Conservation (phyloP, 352 stramenopile genomes). For the Globisporangium nodosum region DNA sequence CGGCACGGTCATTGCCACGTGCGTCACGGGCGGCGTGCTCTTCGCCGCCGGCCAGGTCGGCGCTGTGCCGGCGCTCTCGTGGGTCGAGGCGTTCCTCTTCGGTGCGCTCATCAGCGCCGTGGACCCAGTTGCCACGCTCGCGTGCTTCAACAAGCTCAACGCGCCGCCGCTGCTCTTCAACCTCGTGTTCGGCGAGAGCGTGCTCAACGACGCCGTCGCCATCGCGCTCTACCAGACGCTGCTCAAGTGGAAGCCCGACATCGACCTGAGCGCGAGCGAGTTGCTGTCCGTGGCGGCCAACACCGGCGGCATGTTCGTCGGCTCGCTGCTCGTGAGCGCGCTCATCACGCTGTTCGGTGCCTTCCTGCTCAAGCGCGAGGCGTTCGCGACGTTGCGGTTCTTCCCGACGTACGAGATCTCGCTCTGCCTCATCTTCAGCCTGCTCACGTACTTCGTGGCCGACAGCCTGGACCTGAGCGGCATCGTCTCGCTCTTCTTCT, state of each 20-base stretch:
- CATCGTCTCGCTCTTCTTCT: slow-evolving; percentile 94
- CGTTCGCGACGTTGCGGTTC: slow-evolving; percentile 66
- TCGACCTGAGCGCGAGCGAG: slow-evolving; percentile 55
- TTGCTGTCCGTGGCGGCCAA: slow-evolving; percentile 58
- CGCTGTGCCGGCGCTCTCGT: slow-evolving; percentile 72
- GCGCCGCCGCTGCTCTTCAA: slow-evolving; percentile 90
- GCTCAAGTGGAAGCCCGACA: slow-evolving; percentile 80
- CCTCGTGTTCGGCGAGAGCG: slow-evolving; percentile 93
- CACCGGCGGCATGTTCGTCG: slow-evolving; percentile 71
- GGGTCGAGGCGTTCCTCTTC: slow-evolving; percentile 91
- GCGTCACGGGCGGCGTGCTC: slow-evolving; percentile 67
- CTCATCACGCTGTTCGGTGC: slow-evolving; percentile 68
- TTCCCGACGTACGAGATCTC: slow-evolving; percentile 87
- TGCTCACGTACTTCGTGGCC: slow-evolving; percentile 82
- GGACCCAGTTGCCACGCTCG: slow-evolving; percentile 91
- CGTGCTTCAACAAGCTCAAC: slow-evolving; percentile 90
- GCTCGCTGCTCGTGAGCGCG: slow-evolving; percentile 64
- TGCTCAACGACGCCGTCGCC: slow-evolving; percentile 93
- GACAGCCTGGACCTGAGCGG: slow-evolving; percentile 80
- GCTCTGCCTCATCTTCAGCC: slow-evolving; percentile 79
- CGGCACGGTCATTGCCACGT: slow-evolving; percentile 73
- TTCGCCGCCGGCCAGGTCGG: slow-evolving; percentile 56
- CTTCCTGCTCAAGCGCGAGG: slow-evolving; percentile 71
- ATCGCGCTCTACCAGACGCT: slow-evolving; percentile 93
- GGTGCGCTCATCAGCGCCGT: slow-evolving; percentile 91